A percentile compares a stretch with the other conserved stretches of the same genome.
These are phyloP conservation scores for Aspergillus ustus DNA, from an alignment of 2,329 filamentous ascomycete species.

Conservation along the genomic window DNA sequence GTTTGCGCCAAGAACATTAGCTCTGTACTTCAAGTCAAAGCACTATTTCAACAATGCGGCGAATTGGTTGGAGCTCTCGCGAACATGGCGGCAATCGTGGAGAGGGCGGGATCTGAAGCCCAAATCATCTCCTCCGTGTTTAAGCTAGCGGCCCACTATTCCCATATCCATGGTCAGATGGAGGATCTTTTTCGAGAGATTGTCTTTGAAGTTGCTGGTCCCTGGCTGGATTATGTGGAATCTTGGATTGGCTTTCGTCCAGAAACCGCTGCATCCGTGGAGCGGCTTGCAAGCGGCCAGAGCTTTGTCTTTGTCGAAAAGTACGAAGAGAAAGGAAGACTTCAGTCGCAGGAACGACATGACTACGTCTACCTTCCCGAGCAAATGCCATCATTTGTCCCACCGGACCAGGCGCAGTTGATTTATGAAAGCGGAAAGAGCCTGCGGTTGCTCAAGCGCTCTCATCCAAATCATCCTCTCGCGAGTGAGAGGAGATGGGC, in stretches of 20 bases:
- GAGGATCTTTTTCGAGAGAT: slow-evolving; percentile 70
- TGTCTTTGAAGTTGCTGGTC: slow-evolving; percentile 64
- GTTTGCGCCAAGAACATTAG: slow-evolving; percentile 28
- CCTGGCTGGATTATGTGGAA: slow-evolving; percentile 70
- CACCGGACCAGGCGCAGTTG: slow-evolving; percentile 67
- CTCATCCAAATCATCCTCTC: slow-evolving; percentile 74
- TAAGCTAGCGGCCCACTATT: slow-evolving; percentile 64
- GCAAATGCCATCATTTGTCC: slow-evolving; percentile 73
- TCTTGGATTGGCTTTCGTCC: slow-evolving; percentile 75
- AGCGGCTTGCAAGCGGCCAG: slow-evolving; percentile 56
- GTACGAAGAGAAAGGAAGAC: slow-evolving; percentile 63
- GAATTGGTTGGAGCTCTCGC: slow-evolving; percentile 43
- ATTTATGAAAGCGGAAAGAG: slow-evolving; percentile 84
- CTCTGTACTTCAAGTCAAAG: slow-evolving; percentile 44
- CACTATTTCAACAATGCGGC: slow-evolving; percentile 43
- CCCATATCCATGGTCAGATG: slow-evolving; percentile 66
- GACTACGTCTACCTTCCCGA: slow-evolving; percentile 59
- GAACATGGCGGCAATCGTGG: slow-evolving; percentile 51
- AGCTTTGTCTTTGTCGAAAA: slow-evolving; percentile 66
- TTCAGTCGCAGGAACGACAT: slow-evolving; percentile 62
- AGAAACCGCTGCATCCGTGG: slow-evolving; percentile 58
- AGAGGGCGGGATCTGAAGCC: slow-evolving; percentile 59
- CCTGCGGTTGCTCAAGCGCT: slow-evolving; percentile 70
- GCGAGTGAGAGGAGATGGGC: slow-evolving; percentile 55
- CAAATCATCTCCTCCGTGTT: slow-evolving; percentile 66